Evolutionary conservation across 345 rosid species (phyloP).

Genomic region (Carallia brachiata): DNA sequence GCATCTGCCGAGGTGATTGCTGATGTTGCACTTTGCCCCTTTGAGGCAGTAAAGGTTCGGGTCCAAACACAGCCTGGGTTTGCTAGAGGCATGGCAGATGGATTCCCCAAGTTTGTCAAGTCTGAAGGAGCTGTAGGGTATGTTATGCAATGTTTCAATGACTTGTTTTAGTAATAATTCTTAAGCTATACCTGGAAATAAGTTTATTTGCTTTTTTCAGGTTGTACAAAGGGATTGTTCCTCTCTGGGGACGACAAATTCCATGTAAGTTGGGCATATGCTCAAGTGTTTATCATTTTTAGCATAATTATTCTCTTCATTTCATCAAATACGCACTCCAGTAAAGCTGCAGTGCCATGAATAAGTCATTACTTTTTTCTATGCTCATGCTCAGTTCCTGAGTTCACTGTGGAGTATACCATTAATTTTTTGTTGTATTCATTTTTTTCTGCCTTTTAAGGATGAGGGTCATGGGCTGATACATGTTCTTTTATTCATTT

Average conservation of each 20-base stretch:
- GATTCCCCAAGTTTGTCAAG: slow-evolving; percentile 85
- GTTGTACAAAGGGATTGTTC: slow-evolving; percentile 92
- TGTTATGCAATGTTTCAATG: slow-evolving; percentile 18
- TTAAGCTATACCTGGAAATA: neutral
- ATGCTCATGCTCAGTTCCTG: too few species aligned
- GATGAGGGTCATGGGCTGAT: too few species aligned
- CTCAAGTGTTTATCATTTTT: neutral
- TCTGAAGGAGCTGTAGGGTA: slow-evolving; percentile 92
- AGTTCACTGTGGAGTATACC: too few species aligned
- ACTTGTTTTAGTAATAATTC: neutral
- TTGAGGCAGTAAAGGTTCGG: slow-evolving; percentile 99
- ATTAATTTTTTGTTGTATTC: too few species aligned
- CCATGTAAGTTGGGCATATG: slow-evolving; percentile 64
- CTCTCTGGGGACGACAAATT: slow-evolving; percentile 99
- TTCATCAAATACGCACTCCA: neutral
- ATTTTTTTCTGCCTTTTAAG: neutral
- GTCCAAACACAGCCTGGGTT: slow-evolving; percentile 99
- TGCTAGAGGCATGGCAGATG: slow-evolving; percentile 92
- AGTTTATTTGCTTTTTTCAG: slow-evolving; percentile 38
- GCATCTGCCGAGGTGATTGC: slow-evolving; percentile 98
- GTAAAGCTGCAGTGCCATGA: too few species aligned
- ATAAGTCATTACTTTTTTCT: too few species aligned
- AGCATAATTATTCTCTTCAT: neutral
- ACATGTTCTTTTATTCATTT: too few species aligned
- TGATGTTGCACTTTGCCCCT: slow-evolving; percentile 89